Conservation (phyloP, 345 rosid species). For the Hypericum androsaemum region DNA sequence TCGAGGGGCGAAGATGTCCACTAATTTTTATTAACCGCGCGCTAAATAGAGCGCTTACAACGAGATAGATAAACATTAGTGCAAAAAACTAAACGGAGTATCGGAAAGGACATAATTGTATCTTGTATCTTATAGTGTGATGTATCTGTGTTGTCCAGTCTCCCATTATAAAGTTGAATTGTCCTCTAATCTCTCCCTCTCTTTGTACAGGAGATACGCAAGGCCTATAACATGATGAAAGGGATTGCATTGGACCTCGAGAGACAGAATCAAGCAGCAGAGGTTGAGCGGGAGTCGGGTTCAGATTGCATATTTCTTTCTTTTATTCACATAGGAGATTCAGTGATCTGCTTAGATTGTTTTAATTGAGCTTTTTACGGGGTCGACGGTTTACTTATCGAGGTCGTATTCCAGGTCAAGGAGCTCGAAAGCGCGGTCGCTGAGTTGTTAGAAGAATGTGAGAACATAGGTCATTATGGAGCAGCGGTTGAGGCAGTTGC, state of each 20-base stretch:
- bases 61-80: no score
- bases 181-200: not conserved
- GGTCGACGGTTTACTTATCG: conserved; percentile 2
- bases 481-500: conserved; percentile 55
- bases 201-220: conserved; percentile 56
- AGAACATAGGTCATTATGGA: conserved; percentile 36
- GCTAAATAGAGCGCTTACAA: no score
- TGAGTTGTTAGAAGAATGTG: conserved; percentile 45
- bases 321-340: not conserved
- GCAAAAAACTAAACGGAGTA: no score
- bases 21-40: no score
- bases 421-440: conserved; percentile 56
- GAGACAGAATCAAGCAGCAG: conserved; percentile 47
- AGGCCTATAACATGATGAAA: conserved; percentile 50
- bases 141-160: not conserved
- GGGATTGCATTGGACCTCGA: conserved; percentile 69
- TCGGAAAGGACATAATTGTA: no score
- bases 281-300: conserved; percentile 27
- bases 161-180: no score
- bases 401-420: conserved; percentile 42
- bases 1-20: no score
- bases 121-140: not conserved
- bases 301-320: not conserved
- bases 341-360: not conserved
- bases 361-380: not conserved